Evolutionary conservation across 148 eudicot genomes (phyloP).

Genomic region (Spergularia marina): DNA sequence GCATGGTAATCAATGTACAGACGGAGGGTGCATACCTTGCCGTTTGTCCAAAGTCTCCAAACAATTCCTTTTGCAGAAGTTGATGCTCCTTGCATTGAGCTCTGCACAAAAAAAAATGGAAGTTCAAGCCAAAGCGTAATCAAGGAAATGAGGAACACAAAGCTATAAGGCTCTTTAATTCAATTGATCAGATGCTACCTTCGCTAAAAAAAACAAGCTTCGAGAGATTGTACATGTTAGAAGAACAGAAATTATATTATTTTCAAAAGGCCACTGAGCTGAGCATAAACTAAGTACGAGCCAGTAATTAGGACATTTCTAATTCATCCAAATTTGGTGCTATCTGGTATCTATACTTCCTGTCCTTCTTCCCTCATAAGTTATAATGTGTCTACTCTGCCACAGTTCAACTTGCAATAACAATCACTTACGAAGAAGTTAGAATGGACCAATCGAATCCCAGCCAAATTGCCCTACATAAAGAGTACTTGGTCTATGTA

Average conservation of each 20-base stretch:
- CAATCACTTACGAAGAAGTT: no score
- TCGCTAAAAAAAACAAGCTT: not conserved
- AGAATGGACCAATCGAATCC: no score
- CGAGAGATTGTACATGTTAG: not conserved
- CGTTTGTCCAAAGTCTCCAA: conserved; percentile 10
- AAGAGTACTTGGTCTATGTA: no score
- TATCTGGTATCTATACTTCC: no score
- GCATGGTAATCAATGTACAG: conserved; percentile 10
- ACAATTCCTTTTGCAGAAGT: not conserved
- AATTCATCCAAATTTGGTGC: no score
- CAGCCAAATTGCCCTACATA: no score
- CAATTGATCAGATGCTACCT: not conserved
- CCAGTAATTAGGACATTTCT: no score
- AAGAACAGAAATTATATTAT: not conserved
- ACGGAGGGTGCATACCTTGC: conserved; percentile 15
- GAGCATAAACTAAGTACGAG: no score
- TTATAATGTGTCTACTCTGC: no score
- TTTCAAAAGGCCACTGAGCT: no score
- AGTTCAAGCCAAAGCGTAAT: not conserved
- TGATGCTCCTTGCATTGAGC: conserved; percentile 11
- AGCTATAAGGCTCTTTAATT: not conserved
- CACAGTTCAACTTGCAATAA: no score
- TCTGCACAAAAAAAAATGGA: conserved; percentile 20
- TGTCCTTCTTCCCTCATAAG: no score
- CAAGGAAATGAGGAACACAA: not conserved